Evolutionary conservation across 768 basidiomycete genomes (phyloP).

Genomic region (Sporobolomyces roseus): DNA sequence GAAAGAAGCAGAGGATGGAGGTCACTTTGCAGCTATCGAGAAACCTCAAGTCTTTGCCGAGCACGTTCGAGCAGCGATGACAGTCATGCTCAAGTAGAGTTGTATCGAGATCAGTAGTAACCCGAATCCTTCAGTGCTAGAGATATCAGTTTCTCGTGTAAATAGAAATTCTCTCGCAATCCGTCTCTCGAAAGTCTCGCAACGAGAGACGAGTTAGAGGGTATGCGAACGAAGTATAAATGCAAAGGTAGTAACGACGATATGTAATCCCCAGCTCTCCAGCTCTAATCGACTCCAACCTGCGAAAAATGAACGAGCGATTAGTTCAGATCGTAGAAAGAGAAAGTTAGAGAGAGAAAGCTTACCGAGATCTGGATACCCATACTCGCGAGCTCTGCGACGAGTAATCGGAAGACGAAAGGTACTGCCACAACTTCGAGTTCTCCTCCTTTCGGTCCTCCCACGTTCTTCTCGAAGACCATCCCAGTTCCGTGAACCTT

Average conservation of each 20-base stretch:
- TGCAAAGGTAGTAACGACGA: slow-evolving; percentile 8
- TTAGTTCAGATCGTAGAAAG: neutral
- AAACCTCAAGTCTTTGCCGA: slow-evolving; percentile 19
- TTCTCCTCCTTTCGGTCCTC: slow-evolving; percentile 68
- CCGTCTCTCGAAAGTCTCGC: neutral
- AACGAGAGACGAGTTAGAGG: neutral
- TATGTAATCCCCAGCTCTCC: neutral
- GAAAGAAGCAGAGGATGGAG: slow-evolving; percentile 31
- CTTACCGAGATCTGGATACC: slow-evolving; percentile 83
- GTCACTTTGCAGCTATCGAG: slow-evolving; percentile 34
- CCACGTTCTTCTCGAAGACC: slow-evolving; percentile 57
- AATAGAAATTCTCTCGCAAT: too few relatives aligned
- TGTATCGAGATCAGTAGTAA: too few relatives aligned
- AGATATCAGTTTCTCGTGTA: too few relatives aligned
- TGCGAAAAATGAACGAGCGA: neutral
- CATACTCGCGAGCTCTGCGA: slow-evolving; percentile 97
- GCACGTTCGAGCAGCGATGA: slow-evolving; percentile 28
- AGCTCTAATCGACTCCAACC: slow-evolving; percentile 26
- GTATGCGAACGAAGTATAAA: neutral
- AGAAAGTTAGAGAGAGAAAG: neutral
- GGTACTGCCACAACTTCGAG: slow-evolving; percentile 94
- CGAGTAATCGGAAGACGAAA: slow-evolving; percentile 88
- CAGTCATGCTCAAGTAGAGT: neutral
- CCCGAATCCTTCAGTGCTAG: too few relatives aligned
- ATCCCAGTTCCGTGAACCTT: slow-evolving; percentile 58